A percentile compares a stretch with the other conserved stretches of the same genome.
These are phyloP conservation scores for Candida glaebosa DNA, from an alignment of 805 yeast genomes.

Conservation along the genomic window DNA sequence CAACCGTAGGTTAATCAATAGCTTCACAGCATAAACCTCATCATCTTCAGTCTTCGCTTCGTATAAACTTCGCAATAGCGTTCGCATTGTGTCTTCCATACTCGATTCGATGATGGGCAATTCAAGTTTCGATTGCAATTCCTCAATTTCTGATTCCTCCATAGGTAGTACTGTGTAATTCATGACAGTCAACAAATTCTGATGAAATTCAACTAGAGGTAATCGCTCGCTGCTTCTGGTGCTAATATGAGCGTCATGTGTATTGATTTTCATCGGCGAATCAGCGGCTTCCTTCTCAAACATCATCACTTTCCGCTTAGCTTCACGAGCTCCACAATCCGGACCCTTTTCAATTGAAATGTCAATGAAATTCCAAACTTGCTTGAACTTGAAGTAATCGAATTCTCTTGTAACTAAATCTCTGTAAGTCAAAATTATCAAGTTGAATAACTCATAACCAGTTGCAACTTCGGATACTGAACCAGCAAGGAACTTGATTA, in stretches of 20 bases:
- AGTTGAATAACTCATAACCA: constrained; percentile 33
- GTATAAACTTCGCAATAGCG: constrained; percentile 2
- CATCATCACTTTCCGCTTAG: constrained; percentile 7
- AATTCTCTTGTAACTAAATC: constrained; percentile 32
- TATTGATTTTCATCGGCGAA: constrained; percentile 32
- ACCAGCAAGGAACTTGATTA: constrained; percentile 33
- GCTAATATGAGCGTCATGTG: constrained; percentile 10
- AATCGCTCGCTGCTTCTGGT: constrained; percentile 6
- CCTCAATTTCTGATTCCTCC: constrained; percentile 14
- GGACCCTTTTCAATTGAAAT: constrained; percentile 19
- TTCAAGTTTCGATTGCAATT: constrained; percentile 8
- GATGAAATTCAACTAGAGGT: constrained; percentile 20
- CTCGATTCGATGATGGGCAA: neutral
- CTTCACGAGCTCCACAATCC: neutral
- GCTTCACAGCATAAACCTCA: constrained; percentile 7
- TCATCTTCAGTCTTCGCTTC: constrained; percentile 2
- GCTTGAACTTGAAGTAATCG: constrained; percentile 28
- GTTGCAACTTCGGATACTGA: constrained; percentile 23
- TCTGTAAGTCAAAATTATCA: constrained; percentile 29
- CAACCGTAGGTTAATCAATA: constrained; percentile 6
- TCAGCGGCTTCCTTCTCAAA: constrained; percentile 26
- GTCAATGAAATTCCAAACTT: constrained; percentile 35
- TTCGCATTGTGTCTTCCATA: neutral
- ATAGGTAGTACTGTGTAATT: constrained; percentile 9
- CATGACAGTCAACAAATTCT: constrained; percentile 23